Conservation (phyloP, 768 basidiomycete species). For the Thelephora ganbajun region DNA sequence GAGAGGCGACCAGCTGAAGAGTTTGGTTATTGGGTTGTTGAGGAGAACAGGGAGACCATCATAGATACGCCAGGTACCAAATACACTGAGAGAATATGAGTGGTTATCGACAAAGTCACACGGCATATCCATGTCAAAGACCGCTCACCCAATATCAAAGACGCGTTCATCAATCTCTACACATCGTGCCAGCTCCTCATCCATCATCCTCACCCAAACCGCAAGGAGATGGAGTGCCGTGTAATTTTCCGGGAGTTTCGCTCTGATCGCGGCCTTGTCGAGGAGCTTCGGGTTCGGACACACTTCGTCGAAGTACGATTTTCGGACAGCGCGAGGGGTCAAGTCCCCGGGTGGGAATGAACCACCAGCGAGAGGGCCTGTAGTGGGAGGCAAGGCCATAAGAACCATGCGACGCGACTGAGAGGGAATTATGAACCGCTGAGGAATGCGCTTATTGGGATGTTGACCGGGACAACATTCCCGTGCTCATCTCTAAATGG, state of each 20-base stretch:
- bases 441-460: not conserved
- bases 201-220: conserved; percentile 31
- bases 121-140: too few species aligned
- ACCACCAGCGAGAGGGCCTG: conserved; percentile 32
- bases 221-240: conserved; percentile 24
- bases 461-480: not conserved
- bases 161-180: conserved; percentile 33
- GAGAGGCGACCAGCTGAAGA: conserved; percentile 13
- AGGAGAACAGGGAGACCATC: not conserved
- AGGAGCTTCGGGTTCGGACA: conserved; percentile 29
- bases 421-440: not conserved
- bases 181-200: conserved; percentile 29
- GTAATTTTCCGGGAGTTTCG: conserved; percentile 9
- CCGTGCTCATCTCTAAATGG: not conserved
- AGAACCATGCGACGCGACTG: not conserved
- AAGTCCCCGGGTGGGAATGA: conserved; percentile 20
- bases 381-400: not conserved
- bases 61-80: too few species aligned
- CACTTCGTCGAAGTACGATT: conserved; percentile 29
- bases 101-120: too few species aligned
- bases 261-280: conserved; percentile 15
- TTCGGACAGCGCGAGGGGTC: conserved; percentile 30
- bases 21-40: conserved; percentile 8
- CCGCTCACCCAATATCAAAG: conserved; percentile 38
- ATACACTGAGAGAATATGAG: too few species aligned